These are phyloP conservation scores for Globisporangium cystogenes DNA, from an alignment of 352 stramenopile species.

Conservation along the genomic window DNA sequence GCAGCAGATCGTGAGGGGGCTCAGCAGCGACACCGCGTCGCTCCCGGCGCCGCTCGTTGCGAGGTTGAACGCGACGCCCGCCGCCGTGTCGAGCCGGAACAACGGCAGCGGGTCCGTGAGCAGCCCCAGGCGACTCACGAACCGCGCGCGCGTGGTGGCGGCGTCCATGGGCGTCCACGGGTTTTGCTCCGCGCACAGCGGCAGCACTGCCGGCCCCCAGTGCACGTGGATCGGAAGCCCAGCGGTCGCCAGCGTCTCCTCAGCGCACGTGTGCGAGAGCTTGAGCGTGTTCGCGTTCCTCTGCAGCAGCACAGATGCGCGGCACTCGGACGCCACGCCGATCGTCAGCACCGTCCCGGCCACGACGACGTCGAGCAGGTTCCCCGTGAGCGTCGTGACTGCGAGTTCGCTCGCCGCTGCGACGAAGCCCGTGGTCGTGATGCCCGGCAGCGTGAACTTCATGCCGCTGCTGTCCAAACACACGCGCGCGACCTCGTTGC, in stretches of 20 bases:
- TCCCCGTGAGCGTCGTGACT: slow-evolving; percentile 26
- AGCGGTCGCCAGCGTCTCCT: slow-evolving; percentile 13
- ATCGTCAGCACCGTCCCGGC: slow-evolving; percentile 36
- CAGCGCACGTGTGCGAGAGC: slow-evolving; percentile 25
- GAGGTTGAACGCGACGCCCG: slow-evolving; percentile 36
- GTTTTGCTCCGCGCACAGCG: slow-evolving; percentile 42
- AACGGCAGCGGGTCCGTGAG: slow-evolving; percentile 43
- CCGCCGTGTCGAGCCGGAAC: slow-evolving; percentile 48
- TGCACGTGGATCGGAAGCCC: slow-evolving; percentile 39
- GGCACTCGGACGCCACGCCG: slow-evolving; percentile 24
- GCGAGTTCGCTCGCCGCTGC: slow-evolving; percentile 23
- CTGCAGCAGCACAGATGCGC: slow-evolving; percentile 12
- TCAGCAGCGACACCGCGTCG: slow-evolving; percentile 29
- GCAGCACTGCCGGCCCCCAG: slow-evolving; percentile 60
- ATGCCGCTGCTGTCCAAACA: slow-evolving; percentile 54
- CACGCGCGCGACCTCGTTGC: slow-evolving; percentile 48
- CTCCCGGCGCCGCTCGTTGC: slow-evolving; percentile 16
- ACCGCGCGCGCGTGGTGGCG: slow-evolving; percentile 12
- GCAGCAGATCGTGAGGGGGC: slow-evolving; percentile 38
- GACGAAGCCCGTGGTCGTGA: slow-evolving; percentile 30
- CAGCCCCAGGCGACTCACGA: slow-evolving; percentile 24
- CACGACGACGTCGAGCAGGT: slow-evolving; percentile 25
- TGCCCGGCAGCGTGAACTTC: slow-evolving; percentile 37
- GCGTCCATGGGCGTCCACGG: slow-evolving; percentile 42
- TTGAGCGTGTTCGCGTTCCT: slow-evolving; percentile 18